Conservation (phyloP, 805 yeast genomes). For the Lachancea nothofagi region DNA sequence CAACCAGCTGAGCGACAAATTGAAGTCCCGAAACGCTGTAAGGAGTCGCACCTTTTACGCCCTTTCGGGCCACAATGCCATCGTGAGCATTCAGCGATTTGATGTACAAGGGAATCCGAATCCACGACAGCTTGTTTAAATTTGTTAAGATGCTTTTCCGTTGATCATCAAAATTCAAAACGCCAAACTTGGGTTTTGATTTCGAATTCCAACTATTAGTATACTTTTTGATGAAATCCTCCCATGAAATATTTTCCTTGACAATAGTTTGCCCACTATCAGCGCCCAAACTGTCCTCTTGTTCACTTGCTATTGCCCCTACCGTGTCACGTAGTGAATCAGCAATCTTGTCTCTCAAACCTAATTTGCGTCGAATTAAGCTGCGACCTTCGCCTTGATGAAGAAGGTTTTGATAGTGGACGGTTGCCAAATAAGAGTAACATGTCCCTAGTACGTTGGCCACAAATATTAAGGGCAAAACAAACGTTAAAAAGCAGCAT, state of each 20-base stretch:
- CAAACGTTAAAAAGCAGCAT: constrained; percentile 4
- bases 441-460: constrained; percentile 28
- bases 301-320: constrained; percentile 20
- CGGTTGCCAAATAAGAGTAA: constrained; percentile 27
- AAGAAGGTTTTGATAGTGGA: constrained; percentile 23
- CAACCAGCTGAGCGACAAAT: constrained; percentile 24
- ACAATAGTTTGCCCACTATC: constrained; percentile 11
- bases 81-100: constrained; percentile 80
- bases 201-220: constrained; percentile 19
- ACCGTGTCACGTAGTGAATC: constrained; percentile 21
- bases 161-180: constrained; percentile 35
- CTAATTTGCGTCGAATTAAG: constrained; percentile 19
- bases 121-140: constrained; percentile 66
- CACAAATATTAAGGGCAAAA: constrained; percentile 26
- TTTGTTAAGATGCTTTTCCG: constrained; percentile 42
- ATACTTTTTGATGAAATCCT: constrained; percentile 25
- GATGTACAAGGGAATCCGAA: constrained; percentile 67
- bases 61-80: constrained; percentile 75
- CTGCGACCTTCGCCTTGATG: constrained; percentile 20
- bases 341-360: constrained; percentile 23
- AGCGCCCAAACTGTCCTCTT: constrained; percentile 12
- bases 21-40: constrained; percentile 28
- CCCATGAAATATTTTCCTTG: constrained; percentile 16
- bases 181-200: constrained; percentile 13
- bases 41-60: constrained; percentile 36